Evolutionary conservation across 108 stramenopile species (phyloP).

Genomic region (Cyclotella atomus): DNA sequence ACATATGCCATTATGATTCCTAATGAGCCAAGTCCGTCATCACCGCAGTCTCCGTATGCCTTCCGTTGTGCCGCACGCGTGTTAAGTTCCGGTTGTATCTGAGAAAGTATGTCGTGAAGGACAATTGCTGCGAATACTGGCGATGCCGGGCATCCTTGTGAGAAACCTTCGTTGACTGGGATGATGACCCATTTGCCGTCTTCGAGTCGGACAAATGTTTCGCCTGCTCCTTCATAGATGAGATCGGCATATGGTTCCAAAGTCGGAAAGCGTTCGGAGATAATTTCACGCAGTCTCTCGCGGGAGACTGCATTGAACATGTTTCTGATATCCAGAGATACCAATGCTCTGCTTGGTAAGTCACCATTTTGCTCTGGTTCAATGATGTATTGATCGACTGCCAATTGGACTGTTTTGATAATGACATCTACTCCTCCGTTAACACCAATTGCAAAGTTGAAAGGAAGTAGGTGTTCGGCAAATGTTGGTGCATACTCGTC

Average conservation of each 20-base stretch:
- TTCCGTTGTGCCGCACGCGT: not conserved
- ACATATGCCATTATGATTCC: not conserved
- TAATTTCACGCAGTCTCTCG: not conserved
- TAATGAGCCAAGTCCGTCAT: not conserved
- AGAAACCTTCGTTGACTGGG: slow-evolving; percentile 8
- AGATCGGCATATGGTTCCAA: not conserved
- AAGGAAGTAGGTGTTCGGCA: slow-evolving; percentile 18
- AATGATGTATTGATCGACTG: slow-evolving; percentile 16
- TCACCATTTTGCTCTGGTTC: not conserved
- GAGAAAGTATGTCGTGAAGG: slow-evolving; percentile 1
- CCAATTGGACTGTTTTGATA: slow-evolving; percentile 2
- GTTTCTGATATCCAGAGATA: not conserved
- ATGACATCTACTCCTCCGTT: slow-evolving; percentile 14
- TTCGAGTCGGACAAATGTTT: not conserved
- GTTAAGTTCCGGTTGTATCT: not conserved
- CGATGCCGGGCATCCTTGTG: slow-evolving; percentile 20
- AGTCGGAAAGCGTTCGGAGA: not conserved
- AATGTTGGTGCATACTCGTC: not conserved
- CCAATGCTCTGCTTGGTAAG: not conserved
- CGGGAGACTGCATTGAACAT: not conserved
- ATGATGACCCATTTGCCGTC: not conserved
- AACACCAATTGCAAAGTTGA: slow-evolving; percentile 26
- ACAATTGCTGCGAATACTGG: slow-evolving; percentile 18
- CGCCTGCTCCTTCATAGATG: not conserved
- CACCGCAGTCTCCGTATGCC: not conserved